A percentile compares a stretch with the other conserved stretches of the same genome.
Conservation (phyloP, 108 stramenopile species). For the Nitzschia putrida region DNA sequence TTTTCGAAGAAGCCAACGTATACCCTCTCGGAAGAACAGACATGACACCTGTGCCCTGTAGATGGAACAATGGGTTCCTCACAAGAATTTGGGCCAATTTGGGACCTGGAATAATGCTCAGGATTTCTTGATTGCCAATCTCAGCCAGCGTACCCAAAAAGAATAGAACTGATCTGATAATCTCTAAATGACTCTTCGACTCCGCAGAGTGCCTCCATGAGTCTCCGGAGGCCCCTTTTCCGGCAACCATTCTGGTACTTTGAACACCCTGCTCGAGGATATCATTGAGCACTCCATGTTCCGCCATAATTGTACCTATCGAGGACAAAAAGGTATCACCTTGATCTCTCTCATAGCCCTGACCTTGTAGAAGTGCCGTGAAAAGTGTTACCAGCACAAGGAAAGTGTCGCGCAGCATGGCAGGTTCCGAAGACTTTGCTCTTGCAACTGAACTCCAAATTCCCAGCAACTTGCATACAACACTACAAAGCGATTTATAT, state of each 20-base stretch:
- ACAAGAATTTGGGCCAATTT: conserved; percentile 26
- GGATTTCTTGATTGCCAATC: conserved; percentile 13
- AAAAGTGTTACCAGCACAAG: conserved; percentile 5
- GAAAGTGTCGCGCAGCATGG: background rate
- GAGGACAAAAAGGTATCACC: conserved; percentile 9
- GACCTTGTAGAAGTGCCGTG: background rate
- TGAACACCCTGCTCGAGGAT: conserved; percentile 22
- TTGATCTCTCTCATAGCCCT: background rate
- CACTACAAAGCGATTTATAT: conserved; percentile 8
- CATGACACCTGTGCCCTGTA: background rate
- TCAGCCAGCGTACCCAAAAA: conserved; percentile 25
- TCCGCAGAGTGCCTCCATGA: background rate
- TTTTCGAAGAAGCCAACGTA: conserved; percentile 13
- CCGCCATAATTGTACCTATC: conserved; percentile 9
- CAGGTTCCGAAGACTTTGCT: background rate
- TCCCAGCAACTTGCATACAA: background rate
- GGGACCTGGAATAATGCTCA: conserved; percentile 11
- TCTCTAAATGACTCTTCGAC: background rate
- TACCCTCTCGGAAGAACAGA: conserved; percentile 28
- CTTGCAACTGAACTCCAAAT: background rate
- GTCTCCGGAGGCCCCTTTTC: background rate
- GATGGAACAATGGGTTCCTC: conserved; percentile 31
- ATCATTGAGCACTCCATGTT: conserved; percentile 23
- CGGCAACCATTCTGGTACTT: background rate
- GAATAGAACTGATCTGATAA: conserved; percentile 23